phyloP scores from a whole-genome alignment of 2,329 filamentous ascomycete genomes.

The Talaromyces sp. region DNA sequence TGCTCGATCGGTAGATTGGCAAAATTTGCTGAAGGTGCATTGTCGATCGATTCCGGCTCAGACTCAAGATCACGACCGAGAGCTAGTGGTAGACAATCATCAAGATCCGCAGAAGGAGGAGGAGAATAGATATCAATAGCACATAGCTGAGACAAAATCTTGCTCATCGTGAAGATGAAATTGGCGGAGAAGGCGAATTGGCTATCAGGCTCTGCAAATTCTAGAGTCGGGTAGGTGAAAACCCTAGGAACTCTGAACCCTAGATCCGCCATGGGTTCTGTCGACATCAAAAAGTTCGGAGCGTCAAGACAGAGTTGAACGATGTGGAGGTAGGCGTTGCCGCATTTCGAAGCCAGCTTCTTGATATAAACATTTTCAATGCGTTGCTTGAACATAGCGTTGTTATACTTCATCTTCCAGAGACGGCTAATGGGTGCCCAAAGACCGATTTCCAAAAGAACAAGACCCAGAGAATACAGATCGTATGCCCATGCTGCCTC shows the following conservation, averaged over 20 bases:
- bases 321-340: conserved; percentile 60
- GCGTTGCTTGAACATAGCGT: conserved; percentile 60
- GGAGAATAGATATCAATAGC: conserved; percentile 42
- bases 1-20: conserved; percentile 17
- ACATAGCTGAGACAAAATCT: conserved; percentile 42
- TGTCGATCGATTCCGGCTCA: conserved; percentile 21
- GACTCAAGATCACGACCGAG: conserved; percentile 35
- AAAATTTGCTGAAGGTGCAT: not conserved
- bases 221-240: conserved; percentile 43
- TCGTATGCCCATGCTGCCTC: conserved; percentile 48
- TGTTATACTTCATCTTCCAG: conserved; percentile 63
- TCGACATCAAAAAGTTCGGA: conserved; percentile 49
- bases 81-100: conserved; percentile 42
- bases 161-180: conserved; percentile 43
- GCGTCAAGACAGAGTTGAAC: conserved; percentile 61
- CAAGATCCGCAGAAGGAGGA: conserved; percentile 39
- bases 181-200: conserved; percentile 45
- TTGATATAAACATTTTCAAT: conserved; percentile 63
- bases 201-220: conserved; percentile 39
- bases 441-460: conserved; percentile 61
- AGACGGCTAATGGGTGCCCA: conserved; percentile 61
- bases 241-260: conserved; percentile 40
- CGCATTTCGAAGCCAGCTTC: conserved; percentile 61
- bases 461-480: conserved; percentile 60
- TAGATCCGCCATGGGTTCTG: conserved; percentile 42